Base-by-base conservation (phyloP, 352 stramenopile genomes). In the Pythium aphanidermatum region DNA sequence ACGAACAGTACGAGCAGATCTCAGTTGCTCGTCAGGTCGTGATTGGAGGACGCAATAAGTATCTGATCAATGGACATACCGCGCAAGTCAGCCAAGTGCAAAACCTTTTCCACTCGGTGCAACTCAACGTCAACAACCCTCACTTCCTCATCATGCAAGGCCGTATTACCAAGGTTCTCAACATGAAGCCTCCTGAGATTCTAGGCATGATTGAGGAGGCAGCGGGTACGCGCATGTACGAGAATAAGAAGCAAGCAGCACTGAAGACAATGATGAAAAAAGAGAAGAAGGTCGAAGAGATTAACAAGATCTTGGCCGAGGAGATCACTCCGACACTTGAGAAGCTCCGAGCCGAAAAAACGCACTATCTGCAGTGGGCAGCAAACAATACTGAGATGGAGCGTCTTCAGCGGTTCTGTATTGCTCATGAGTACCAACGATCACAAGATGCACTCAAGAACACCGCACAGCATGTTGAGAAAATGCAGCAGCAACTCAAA, bases 141-240 rank as follows among this genome's bases (percentile, higher is more conserved):
- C 97, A 99, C 65, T 99, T 99, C 65, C 79, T 99, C 37, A 99
- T 99, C 77, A 99, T 99, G 96, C 97, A 99, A 59, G 90, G 89
- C 11, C 85, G 95, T 13, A 98, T 98, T 58, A 98, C 95, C 32
- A 98, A 99, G 67, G 96, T 99, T 29, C 79, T 99, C 26, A 99
- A 99, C 68, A 99, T 99, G 97, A 99, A 99, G 65, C 96, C 97
- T 4, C 76, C 85, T 6, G 97, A 99, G 75, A 99, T 99, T 64
- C 75, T 99, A 13, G 93, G 96, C 32, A 99, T 99, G 96, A 98
- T 99, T 19, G 97, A 99, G 75, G 97, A 99, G 61, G 96, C 97
- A 1, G 96, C 96, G 5, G 97, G 97, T 19, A 99, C 97, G 39
- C 83, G 96, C 48, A 99, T 99, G 97, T 99, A 98, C 75, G 97